Percentiles rank a stretch among this genome's conserved stretches.
Conservation (phyloP, 306 rosid genomes). For the Mimosa pudica region DNA sequence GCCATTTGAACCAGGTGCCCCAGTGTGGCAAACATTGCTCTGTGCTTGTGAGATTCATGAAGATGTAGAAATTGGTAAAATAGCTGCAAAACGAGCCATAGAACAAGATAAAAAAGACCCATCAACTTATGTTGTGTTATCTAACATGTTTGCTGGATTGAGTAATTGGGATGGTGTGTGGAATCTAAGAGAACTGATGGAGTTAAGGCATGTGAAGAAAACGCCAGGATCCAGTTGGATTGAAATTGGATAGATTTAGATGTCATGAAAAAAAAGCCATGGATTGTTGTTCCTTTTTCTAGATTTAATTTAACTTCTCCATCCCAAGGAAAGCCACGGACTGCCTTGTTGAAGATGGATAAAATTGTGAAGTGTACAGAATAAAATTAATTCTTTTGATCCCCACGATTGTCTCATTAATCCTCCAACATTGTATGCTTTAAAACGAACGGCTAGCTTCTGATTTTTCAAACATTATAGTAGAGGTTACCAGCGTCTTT, state of each 20-base stretch:
- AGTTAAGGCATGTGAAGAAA: conserved; percentile 65
- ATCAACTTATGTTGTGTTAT: conserved; percentile 66
- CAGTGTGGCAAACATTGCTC: conserved; percentile 80
- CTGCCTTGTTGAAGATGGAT: neutral
- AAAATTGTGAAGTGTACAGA: neutral
- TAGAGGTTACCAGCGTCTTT: no score
- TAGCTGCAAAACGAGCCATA: conserved; percentile 60
- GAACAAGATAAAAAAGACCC: conserved; percentile 54
- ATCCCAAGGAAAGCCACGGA: neutral
- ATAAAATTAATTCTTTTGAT: neutral
- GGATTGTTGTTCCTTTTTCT: neutral
- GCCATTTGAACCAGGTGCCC: conserved; percentile 60
- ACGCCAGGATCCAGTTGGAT: conserved; percentile 77
- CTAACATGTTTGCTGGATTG: conserved; percentile 68
- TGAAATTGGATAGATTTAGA: conserved; percentile 27
- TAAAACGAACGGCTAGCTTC: no score
- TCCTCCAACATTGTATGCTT: no score
- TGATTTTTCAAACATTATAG: no score
- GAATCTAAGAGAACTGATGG: conserved; percentile 66
- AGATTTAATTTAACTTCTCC: neutral
- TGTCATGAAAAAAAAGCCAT: neutral
- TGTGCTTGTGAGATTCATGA: conserved; percentile 71
- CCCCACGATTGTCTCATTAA: neutral
- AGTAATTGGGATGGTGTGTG: conserved; percentile 63
- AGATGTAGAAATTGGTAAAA: conserved; percentile 60